phyloP scores from a whole-genome alignment of 1,284 basidiomycete species.

The Sanghuangporus baumii region DNA sequence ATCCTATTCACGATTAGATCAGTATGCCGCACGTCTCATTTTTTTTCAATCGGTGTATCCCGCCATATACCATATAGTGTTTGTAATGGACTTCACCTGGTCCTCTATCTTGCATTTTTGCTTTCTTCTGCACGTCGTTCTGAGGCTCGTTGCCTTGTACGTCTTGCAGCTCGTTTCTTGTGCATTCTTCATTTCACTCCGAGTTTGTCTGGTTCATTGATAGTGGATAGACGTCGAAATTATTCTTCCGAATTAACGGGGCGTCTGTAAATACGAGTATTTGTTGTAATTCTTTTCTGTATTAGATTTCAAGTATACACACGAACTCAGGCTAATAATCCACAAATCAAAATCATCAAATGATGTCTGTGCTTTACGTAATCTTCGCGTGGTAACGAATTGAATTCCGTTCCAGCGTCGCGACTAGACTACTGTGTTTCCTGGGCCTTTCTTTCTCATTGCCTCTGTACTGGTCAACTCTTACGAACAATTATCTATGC shows the following conservation, averaged over 20 bases:
- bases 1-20: constrained; percentile 5
- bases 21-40: background rate
- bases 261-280: no score
- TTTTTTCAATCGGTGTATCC: background rate
- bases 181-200: background rate
- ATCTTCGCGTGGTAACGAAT: background rate
- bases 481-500: constrained; percentile 36
- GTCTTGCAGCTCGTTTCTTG: background rate
- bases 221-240: no score
- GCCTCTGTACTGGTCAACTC: background rate
- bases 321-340: background rate
- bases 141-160: background rate
- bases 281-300: background rate
- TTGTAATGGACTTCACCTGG: constrained; percentile 9
- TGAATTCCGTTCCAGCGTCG: background rate
- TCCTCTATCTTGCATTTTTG: background rate
- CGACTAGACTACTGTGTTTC: background rate
- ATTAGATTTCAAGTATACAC: background rate
- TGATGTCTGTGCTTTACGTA: background rate
- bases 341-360: background rate
- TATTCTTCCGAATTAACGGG: no score
- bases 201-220: background rate
- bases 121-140: background rate
- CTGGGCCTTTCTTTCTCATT: no score
- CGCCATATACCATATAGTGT: constrained; percentile 8